Conservation (phyloP, 805 yeast species). For the Kurtzmaniella cleridarum region DNA sequence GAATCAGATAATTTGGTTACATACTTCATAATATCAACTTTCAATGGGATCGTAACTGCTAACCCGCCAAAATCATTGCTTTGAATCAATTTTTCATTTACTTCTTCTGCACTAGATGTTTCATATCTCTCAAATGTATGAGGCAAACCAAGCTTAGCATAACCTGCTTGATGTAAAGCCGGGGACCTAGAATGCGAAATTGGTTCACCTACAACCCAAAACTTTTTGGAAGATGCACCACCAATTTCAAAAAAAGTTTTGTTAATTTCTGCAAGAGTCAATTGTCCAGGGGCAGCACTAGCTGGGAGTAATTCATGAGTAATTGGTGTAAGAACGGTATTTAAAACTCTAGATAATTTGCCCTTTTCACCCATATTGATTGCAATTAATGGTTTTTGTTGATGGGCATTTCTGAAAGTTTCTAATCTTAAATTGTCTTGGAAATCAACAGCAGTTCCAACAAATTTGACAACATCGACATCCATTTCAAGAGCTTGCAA, state of each 20-base stretch:
- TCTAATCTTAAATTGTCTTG: constrained; percentile 71
- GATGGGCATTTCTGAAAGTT: constrained; percentile 55
- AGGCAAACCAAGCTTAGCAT: constrained; percentile 70
- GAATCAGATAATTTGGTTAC: constrained; percentile 66
- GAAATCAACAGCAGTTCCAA: constrained; percentile 64
- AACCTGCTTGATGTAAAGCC: constrained; percentile 75
- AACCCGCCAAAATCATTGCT: constrained; percentile 73
- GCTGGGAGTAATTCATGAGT: constrained; percentile 64
- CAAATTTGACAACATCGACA: constrained; percentile 76
- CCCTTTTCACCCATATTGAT: constrained; percentile 78
- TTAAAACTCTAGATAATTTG: constrained; percentile 72
- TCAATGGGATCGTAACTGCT: constrained; percentile 91
- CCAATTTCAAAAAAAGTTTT: constrained; percentile 55
- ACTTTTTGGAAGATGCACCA: constrained; percentile 50
- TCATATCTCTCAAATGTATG: constrained; percentile 64
- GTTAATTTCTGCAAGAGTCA: constrained; percentile 63
- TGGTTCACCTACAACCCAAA: constrained; percentile 77
- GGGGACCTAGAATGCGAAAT: constrained; percentile 88
- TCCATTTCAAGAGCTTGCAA: constrained; percentile 59
- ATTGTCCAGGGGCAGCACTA: constrained; percentile 78
- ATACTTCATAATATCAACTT: constrained; percentile 68
- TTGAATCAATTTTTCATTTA: constrained; percentile 45
- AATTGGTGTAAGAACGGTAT: constrained; percentile 75
- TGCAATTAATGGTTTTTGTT: constrained; percentile 64
- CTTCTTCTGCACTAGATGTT: constrained; percentile 56